phyloP scores from a whole-genome alignment of 768 basidiomycete genomes.

The Mycena chlorophos region DNA sequence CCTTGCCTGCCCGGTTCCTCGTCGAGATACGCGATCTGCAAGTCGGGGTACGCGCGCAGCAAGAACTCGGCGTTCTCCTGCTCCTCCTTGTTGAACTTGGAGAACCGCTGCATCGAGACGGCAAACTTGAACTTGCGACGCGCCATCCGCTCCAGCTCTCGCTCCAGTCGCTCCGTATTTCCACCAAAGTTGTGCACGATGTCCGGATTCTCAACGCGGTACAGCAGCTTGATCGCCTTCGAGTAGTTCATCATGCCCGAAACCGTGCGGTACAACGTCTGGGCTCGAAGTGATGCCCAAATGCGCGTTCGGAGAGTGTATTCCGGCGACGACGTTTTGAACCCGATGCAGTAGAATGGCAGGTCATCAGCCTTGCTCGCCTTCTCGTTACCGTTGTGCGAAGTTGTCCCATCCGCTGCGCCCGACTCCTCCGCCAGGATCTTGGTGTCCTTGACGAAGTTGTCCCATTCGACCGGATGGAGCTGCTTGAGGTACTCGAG shows the following conservation, averaged over 20 bases:
- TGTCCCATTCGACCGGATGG: slow-evolving; percentile 99
- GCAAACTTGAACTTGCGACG: slow-evolving; percentile 97
- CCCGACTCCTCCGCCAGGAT: slow-evolving; percentile 92
- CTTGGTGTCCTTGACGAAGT: slow-evolving; percentile 99
- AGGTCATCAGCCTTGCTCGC: slow-evolving; percentile 80
- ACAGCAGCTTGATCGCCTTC: slow-evolving; percentile 98
- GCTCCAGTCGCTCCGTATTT: slow-evolving; percentile 93
- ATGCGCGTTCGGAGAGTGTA: slow-evolving; percentile 98
- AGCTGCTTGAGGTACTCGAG: slow-evolving; percentile 98
- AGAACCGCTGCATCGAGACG: slow-evolving; percentile 98
- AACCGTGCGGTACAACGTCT: slow-evolving; percentile 97
- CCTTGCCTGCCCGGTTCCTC: slow-evolving; percentile 91
- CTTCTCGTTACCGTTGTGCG: slow-evolving; percentile 70
- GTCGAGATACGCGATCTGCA: slow-evolving; percentile 97
- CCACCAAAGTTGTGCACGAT: slow-evolving; percentile 95
- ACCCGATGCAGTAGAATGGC: slow-evolving; percentile 99
- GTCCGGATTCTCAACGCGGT: slow-evolving; percentile 98
- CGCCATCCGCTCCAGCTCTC: slow-evolving; percentile 95
- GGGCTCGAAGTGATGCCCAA: slow-evolving; percentile 97
- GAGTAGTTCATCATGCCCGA: slow-evolving; percentile 99
- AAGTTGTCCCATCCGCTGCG: slow-evolving; percentile 53
- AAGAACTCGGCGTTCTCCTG: slow-evolving; percentile 98
- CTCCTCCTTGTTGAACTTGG: slow-evolving; percentile 99
- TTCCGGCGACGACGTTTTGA: slow-evolving; percentile 98
- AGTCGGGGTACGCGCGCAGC: slow-evolving; percentile 94